Evolutionary conservation across 2,329 filamentous ascomycete species (phyloP).

Genomic region (Aspergillus fijiensis): DNA sequence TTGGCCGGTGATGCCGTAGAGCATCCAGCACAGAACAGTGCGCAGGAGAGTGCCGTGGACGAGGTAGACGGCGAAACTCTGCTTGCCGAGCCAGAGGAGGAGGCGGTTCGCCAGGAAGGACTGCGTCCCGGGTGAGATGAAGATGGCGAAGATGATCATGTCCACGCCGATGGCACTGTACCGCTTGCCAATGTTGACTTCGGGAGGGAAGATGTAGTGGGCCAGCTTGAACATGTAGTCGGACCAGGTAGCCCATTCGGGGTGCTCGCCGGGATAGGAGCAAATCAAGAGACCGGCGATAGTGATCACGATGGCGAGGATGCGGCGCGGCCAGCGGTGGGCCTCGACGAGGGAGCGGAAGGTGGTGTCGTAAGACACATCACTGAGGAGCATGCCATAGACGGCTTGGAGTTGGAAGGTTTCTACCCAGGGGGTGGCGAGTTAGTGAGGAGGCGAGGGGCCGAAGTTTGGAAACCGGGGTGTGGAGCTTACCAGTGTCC

Average conservation of each 20-base stretch:
- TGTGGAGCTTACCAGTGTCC: constrained; percentile 44
- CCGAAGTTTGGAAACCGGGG: neutral
- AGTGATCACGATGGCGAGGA: constrained; percentile 41
- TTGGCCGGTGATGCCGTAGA: constrained; percentile 52
- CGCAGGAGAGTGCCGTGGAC: constrained; percentile 55
- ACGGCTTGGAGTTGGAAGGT: constrained; percentile 55
- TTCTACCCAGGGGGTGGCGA: constrained; percentile 36
- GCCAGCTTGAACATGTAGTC: constrained; percentile 42
- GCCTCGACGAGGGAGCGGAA: constrained; percentile 49
- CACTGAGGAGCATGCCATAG: constrained; percentile 54
- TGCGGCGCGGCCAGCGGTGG: constrained; percentile 42
- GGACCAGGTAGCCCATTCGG: constrained; percentile 53
- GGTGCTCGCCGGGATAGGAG: constrained; percentile 52
- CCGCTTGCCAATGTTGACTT: constrained; percentile 45
- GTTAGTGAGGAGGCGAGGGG: neutral
- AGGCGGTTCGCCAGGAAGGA: constrained; percentile 51
- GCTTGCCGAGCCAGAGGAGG: constrained; percentile 56
- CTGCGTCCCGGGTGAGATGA: constrained; percentile 51
- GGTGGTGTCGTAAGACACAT: constrained; percentile 49
- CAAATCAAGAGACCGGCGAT: constrained; percentile 49
- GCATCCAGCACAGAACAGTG: constrained; percentile 52
- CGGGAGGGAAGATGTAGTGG: constrained; percentile 49
- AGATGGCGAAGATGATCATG: constrained; percentile 52
- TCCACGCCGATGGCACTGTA: constrained; percentile 52
- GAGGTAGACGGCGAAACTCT: constrained; percentile 57